Evolutionary conservation across 306 rosid species (phyloP).

Genomic region (Delonix regia): DNA sequence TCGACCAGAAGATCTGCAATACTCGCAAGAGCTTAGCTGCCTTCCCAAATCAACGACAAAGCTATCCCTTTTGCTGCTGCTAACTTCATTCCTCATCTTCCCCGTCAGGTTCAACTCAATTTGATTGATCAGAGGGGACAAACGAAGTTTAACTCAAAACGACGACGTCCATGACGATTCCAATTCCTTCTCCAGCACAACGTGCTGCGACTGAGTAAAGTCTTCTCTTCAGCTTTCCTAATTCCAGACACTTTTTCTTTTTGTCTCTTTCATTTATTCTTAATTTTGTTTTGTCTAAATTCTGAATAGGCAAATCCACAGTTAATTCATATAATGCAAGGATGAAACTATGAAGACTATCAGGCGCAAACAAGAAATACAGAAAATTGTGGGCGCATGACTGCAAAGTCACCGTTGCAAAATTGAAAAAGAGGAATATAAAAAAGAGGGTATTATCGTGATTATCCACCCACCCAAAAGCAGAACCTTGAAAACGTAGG

Average conservation of each 20-base stretch:
- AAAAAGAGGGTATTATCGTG: conserved; percentile 60
- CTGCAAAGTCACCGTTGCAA: conserved; percentile 43
- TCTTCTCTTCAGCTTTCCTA: neutral
- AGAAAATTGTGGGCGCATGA: conserved; percentile 1
- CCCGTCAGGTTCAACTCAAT: conserved; percentile 45
- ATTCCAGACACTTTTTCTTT: neutral
- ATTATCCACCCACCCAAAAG: conserved; percentile 34
- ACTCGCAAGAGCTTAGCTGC: conserved; percentile 69
- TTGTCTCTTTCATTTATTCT: neutral
- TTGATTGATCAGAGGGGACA: neutral
- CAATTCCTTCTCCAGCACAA: neutral
- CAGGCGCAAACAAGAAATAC: neutral
- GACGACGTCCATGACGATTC: conserved; percentile 33
- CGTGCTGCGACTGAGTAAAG: neutral
- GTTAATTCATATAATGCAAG: neutral
- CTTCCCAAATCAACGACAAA: conserved; percentile 62
- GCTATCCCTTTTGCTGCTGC: conserved; percentile 67
- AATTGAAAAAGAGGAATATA: conserved; percentile 48
- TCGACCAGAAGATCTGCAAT: conserved; percentile 65
- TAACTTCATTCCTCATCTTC: conserved; percentile 58
- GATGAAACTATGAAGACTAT: neutral
- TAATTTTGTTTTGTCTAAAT: neutral
- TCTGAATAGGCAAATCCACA: neutral
- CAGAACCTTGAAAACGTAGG: conserved; percentile 46
- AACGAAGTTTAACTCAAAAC: conserved; percentile 25